Conservation (phyloP, 257 asterid genomes). For the Haberlea rhodopensis region DNA sequence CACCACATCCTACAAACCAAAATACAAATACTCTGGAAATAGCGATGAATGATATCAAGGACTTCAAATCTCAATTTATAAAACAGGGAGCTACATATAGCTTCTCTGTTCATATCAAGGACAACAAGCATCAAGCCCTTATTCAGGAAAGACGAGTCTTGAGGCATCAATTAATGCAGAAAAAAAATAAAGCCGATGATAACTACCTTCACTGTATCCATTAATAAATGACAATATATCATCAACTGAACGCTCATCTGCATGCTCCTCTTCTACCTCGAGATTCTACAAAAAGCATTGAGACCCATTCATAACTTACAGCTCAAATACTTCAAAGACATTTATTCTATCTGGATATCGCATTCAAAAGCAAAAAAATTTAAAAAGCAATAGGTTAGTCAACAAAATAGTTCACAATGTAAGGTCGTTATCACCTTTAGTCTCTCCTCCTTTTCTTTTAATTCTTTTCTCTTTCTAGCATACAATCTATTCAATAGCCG, state of each 20-base stretch:
- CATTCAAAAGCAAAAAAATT: conserved; percentile 19
- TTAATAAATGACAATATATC: conserved; percentile 86
- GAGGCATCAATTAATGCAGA: neutral
- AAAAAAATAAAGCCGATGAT: conserved; percentile 15
- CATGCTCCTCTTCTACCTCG: conserved; percentile 76
- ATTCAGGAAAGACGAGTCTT: neutral
- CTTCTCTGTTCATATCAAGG: neutral
- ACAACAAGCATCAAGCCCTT: neutral
- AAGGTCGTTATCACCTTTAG: conserved; percentile 56
- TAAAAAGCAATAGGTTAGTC: conserved; percentile 12
- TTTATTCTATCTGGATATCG: conserved; percentile 25
- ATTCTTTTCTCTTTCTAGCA: conserved; percentile 92
- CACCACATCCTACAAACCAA: neutral
- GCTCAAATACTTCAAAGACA: conserved; percentile 27
- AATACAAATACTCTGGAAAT: neutral
- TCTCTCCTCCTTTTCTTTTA: conserved; percentile 65
- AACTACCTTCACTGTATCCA: conserved; percentile 66
- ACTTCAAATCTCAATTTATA: neutral
- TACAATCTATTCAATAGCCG: conserved; percentile 85
- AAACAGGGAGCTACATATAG: neutral
- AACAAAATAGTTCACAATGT: conserved; percentile 21
- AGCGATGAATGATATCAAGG: neutral
- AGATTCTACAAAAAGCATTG: conserved; percentile 49
- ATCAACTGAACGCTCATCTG: conserved; percentile 90
- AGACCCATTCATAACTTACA: conserved; percentile 32